Percentiles rank a stretch among this genome's conserved stretches.
phyloP scores from a whole-genome alignment of 495 filamentous ascomycete species.

The Poronia punctata region DNA sequence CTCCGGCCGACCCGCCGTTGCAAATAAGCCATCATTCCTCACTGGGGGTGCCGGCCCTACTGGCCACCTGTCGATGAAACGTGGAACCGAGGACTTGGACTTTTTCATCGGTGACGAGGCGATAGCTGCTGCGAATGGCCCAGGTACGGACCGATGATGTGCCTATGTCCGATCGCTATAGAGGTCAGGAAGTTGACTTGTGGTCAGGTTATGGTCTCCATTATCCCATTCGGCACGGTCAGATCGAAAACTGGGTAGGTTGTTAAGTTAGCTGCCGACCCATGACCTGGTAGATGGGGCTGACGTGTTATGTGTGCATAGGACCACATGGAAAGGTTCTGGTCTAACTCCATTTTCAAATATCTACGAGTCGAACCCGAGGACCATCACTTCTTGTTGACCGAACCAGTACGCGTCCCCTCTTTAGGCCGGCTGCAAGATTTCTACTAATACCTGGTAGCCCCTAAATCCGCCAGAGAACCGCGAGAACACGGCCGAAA shows the following conservation, averaged over 20 bases:
- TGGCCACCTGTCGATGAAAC: conserved; percentile 80
- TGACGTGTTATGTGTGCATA: conserved; percentile 26
- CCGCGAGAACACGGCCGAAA: conserved; percentile 97
- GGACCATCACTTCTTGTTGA: conserved; percentile 96
- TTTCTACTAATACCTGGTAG: conserved; percentile 38
- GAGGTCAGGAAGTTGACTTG: conserved; percentile 18
- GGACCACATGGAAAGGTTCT: conserved; percentile 99
- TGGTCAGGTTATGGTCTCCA: conserved; percentile 79
- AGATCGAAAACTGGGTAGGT: conserved; percentile 92
- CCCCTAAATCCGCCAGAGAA: conserved; percentile 97
- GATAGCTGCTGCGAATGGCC: conserved; percentile 71
- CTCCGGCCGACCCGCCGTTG: conserved; percentile 81
- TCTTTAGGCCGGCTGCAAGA: background rate
- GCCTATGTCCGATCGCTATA: background rate
- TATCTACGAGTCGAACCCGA: conserved; percentile 97
- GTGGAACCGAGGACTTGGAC: conserved; percentile 94
- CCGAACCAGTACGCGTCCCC: conserved; percentile 82
- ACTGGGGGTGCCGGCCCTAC: conserved; percentile 78
- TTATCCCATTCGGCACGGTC: conserved; percentile 95
- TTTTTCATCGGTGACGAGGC: conserved; percentile 99
- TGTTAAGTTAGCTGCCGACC: background rate
- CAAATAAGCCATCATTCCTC: conserved; percentile 89
- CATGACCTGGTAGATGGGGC: conserved; percentile 6
- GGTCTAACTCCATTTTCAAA: conserved; percentile 99
- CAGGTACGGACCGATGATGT: conserved; percentile 46